phyloP scores from a whole-genome alignment of 2,329 filamentous ascomycete genomes.

The Calonectria henricotiae region DNA sequence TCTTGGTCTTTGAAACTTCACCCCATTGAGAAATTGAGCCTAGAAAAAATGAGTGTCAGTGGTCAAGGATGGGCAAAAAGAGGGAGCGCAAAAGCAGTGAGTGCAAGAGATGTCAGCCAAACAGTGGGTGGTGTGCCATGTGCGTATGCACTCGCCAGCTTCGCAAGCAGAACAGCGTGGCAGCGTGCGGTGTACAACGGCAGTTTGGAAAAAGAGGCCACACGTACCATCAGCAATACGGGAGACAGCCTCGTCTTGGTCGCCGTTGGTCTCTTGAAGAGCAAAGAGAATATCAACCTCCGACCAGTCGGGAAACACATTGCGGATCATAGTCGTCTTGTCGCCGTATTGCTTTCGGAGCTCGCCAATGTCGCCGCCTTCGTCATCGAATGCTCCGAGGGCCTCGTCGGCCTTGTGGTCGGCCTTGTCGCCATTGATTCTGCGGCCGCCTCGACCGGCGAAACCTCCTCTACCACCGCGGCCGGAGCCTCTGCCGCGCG shows the following conservation, averaged over 20 bases:
- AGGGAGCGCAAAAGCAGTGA: constrained; percentile 14
- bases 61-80: constrained; percentile 23
- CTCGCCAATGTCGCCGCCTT: constrained; percentile 87
- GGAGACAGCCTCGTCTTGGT: constrained; percentile 82
- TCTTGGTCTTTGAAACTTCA: constrained; percentile 86
- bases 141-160: constrained; percentile 27
- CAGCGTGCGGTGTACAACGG: constrained; percentile 35
- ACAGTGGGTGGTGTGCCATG: constrained; percentile 26
- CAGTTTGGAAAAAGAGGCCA: constrained; percentile 41
- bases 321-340: constrained; percentile 87
- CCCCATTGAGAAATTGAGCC: constrained; percentile 88
- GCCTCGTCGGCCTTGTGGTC: constrained; percentile 73
- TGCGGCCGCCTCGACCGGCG: constrained; percentile 80
- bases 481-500: constrained; percentile 91
- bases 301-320: constrained; percentile 96
- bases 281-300: constrained; percentile 95
- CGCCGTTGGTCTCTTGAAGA: constrained; percentile 88
- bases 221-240: constrained; percentile 84
- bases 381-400: constrained; percentile 78
- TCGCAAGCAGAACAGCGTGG: constrained; percentile 37
- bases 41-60: constrained; percentile 59
- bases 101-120: constrained; percentile 30
- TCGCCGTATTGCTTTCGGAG: constrained; percentile 91
- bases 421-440: constrained; percentile 81
- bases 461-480: constrained; percentile 88